A percentile compares a stretch with the other conserved stretches of the same genome.
Evolutionary conservation across 805 yeast species (phyloP).

Genomic region (Suhomyces pyralidae): DNA sequence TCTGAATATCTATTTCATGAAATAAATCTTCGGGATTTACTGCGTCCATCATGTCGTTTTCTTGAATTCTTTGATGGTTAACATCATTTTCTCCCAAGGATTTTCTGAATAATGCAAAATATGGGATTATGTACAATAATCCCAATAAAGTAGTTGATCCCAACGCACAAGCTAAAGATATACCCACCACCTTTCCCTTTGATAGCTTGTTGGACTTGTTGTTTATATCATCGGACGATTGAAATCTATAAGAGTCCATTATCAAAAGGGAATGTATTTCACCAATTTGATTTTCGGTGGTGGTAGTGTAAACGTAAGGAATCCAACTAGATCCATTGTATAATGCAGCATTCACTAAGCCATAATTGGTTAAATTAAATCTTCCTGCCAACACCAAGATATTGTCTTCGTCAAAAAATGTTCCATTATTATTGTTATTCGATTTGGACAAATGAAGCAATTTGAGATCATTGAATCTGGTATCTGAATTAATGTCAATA

Average conservation of each 20-base stretch:
- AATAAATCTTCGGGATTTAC: slow-evolving; percentile 43
- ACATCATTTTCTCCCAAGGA: slow-evolving; percentile 14
- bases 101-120: slow-evolving; percentile 32
- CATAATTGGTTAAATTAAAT: slow-evolving; percentile 48
- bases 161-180: slow-evolving; percentile 44
- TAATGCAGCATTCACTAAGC: slow-evolving; percentile 57
- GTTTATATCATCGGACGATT: slow-evolving; percentile 33
- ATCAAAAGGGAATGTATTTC: slow-evolving; percentile 29
- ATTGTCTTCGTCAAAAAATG: slow-evolving; percentile 42
- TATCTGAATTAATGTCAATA: slow-evolving; percentile 26
- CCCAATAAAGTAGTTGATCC: slow-evolving; percentile 42
- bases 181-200: slow-evolving; percentile 42
- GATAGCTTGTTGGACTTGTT: slow-evolving; percentile 22
- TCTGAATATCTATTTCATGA: slow-evolving; percentile 45
- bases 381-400: slow-evolving; percentile 59
- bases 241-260: slow-evolving; percentile 32
- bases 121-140: slow-evolving; percentile 41
- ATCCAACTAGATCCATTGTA: slow-evolving; percentile 67
- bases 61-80: slow-evolving; percentile 34
- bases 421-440: slow-evolving; percentile 27
- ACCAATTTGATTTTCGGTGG: slow-evolving; percentile 21
- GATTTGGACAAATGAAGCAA: slow-evolving; percentile 35
- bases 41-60: slow-evolving; percentile 43
- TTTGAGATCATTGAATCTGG: slow-evolving; percentile 43
- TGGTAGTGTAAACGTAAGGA: slow-evolving; percentile 53